These are phyloP conservation scores for Bathelium albidoporum DNA, from an alignment of 495 filamentous ascomycete genomes.

Conservation along the genomic window DNA sequence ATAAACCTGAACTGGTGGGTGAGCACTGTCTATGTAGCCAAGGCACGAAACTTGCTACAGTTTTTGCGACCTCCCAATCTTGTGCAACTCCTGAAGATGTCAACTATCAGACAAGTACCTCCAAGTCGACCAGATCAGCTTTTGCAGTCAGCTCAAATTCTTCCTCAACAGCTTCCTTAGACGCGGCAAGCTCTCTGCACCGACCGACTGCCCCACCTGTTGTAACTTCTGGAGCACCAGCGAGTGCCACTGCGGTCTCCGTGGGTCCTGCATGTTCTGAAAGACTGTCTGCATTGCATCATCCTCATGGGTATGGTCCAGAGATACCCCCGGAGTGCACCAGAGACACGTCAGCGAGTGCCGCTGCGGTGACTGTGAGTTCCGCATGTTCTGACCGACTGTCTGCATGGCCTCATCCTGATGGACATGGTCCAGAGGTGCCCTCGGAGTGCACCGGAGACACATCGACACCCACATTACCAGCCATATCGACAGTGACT, in stretches of 20 bases:
- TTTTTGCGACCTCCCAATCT: not conserved
- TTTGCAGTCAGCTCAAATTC: no score
- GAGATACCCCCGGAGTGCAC: not conserved
- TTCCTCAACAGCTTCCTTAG: no score
- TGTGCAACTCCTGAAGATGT: not conserved
- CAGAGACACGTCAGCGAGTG: not conserved
- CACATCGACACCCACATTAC: not conserved
- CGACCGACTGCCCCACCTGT: not conserved
- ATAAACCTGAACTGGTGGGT: no score
- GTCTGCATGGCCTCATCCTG: not conserved
- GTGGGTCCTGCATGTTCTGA: not conserved
- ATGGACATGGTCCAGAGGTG: not conserved
- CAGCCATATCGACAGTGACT: not conserved
- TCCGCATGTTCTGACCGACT: not conserved
- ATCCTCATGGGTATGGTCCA: not conserved
- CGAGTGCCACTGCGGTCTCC: not conserved
- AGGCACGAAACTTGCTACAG: not conserved
- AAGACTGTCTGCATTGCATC: not conserved
- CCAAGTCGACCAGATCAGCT: not conserved
- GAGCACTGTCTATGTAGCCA: not conserved
- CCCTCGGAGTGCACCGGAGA: not conserved
- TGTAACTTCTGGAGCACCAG: not conserved
- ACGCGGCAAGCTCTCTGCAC: not conserved
- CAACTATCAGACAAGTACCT: not conserved
- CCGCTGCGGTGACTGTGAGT: not conserved